phyloP scores from a whole-genome alignment of 2,329 filamentous ascomycete species.

The Chaetothyriales sp. region DNA sequence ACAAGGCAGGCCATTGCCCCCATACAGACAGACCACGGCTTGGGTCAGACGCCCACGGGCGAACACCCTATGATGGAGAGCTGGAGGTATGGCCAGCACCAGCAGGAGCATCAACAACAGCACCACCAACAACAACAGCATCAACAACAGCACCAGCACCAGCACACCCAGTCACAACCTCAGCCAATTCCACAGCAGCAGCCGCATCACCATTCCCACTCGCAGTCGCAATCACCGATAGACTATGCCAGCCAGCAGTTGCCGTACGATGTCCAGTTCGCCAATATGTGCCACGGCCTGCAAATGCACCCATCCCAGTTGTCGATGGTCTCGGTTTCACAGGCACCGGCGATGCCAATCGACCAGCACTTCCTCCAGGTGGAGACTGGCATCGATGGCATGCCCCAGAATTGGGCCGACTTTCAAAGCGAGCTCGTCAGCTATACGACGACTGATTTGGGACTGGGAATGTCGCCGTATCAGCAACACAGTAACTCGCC shows the following conservation, averaged over 20 bases:
- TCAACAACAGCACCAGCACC: slow-evolving; percentile 5
- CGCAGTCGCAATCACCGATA: slow-evolving; percentile 20
- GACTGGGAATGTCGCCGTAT: slow-evolving; percentile 32
- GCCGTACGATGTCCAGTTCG: slow-evolving; percentile 42
- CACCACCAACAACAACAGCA: slow-evolving; percentile 7
- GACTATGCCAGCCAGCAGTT: slow-evolving; percentile 18
- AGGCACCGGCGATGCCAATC: slow-evolving; percentile 50
- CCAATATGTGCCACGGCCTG: slow-evolving; percentile 43
- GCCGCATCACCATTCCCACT: background rate
- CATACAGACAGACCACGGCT: slow-evolving; percentile 30
- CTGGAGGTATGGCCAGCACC: slow-evolving; percentile 32
- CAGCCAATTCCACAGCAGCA: slow-evolving; percentile 1
- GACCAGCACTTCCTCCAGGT: slow-evolving; percentile 47
- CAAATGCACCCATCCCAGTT: slow-evolving; percentile 35
- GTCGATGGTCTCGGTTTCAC: slow-evolving; percentile 43
- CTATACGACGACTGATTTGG: slow-evolving; percentile 34
- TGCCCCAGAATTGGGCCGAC: slow-evolving; percentile 63
- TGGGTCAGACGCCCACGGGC: slow-evolving; percentile 29
- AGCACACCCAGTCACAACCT: slow-evolving; percentile 8
- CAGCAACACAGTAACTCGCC: slow-evolving; percentile 49
- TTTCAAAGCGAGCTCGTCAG: slow-evolving; percentile 57
- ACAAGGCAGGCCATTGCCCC: slow-evolving; percentile 29
- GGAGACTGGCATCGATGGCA: slow-evolving; percentile 46
- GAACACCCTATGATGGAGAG: slow-evolving; percentile 34
- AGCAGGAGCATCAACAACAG: slow-evolving; percentile 5